Conservation (phyloP, 2,329 filamentous ascomycete genomes). For the Talaromyces sp. region DNA sequence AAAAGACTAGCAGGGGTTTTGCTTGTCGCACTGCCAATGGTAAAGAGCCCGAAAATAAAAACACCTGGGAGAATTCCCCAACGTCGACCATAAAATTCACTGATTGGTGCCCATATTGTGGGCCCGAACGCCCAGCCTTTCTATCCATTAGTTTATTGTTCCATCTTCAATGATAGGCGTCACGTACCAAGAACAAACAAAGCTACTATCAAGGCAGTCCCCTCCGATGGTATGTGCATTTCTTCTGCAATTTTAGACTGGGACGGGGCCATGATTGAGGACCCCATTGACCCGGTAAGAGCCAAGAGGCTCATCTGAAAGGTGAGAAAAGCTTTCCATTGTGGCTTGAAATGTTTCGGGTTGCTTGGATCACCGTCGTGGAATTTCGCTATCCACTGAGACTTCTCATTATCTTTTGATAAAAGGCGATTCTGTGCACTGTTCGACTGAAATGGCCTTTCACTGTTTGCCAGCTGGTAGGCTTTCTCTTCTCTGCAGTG, state of each 20-base stretch:
- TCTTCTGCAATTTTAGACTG: background rate
- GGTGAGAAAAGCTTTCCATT: constrained; percentile 4
- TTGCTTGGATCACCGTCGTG: constrained; percentile 1
- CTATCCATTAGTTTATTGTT: background rate
- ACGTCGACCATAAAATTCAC: constrained; percentile 46
- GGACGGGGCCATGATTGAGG: constrained; percentile 7
- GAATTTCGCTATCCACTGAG: background rate
- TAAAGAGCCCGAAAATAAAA: constrained; percentile 47
- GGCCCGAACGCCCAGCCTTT: constrained; percentile 32
- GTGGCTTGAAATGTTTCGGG: constrained; percentile 4
- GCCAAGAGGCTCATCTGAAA: constrained; percentile 8
- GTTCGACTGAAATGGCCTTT: background rate
- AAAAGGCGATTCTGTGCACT: background rate
- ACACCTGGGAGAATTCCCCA: constrained; percentile 45
- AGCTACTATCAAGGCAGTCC: background rate
- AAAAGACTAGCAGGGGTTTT: constrained; percentile 50
- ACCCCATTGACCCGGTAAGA: constrained; percentile 4
- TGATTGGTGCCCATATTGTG: constrained; percentile 38
- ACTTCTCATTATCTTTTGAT: background rate
- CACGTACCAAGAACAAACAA: background rate
- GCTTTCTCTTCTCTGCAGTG: background rate
- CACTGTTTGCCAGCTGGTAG: background rate
- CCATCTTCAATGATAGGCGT: background rate
- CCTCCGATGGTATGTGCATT: background rate
- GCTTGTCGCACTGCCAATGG: constrained; percentile 50